These are phyloP conservation scores for Catharanthus roseus DNA, from an alignment of 257 asterid species.

Conservation along the genomic window DNA sequence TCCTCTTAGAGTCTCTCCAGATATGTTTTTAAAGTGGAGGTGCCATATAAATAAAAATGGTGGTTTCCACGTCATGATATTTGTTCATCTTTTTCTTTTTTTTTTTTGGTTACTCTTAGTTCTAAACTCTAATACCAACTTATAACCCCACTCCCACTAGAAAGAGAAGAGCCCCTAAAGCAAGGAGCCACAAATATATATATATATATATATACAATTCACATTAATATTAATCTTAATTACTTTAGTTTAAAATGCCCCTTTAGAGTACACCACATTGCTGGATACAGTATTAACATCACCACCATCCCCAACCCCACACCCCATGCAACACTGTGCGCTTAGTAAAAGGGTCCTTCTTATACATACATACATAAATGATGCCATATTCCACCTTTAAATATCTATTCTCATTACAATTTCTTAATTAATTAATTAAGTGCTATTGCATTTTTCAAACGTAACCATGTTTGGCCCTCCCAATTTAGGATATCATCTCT, in stretches of 20 bases:
- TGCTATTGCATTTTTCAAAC: constrained; percentile 17
- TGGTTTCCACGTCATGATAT: constrained; percentile 32
- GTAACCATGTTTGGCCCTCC: constrained; percentile 17
- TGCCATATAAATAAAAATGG: constrained; percentile 10
- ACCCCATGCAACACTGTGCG: background rate
- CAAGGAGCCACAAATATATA: constrained; percentile 25
- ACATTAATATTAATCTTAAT: too few species aligned
- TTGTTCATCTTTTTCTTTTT: constrained; percentile 2
- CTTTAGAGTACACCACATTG: too few species aligned
- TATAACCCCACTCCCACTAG: constrained; percentile 9
- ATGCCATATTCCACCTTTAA: constrained; percentile 7
- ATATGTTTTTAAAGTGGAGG: constrained; percentile 20
- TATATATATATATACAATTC: background rate
- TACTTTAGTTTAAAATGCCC: background rate
- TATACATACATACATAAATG: too few species aligned
- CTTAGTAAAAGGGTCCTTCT: background rate
- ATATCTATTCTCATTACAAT: constrained; percentile 10
- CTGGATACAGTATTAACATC: constrained; percentile 11
- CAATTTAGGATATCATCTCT: constrained; percentile 2
- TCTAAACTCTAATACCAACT: too few species aligned
- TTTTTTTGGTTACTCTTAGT: background rate
- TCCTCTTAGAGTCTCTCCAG: too few species aligned
- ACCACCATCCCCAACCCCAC: background rate
- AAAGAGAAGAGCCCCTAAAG: constrained; percentile 6
- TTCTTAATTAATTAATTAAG: too few species aligned